Evolutionary conservation across 2,329 filamentous ascomycete genomes (phyloP).

Genomic region (Aureobasidium sp.): DNA sequence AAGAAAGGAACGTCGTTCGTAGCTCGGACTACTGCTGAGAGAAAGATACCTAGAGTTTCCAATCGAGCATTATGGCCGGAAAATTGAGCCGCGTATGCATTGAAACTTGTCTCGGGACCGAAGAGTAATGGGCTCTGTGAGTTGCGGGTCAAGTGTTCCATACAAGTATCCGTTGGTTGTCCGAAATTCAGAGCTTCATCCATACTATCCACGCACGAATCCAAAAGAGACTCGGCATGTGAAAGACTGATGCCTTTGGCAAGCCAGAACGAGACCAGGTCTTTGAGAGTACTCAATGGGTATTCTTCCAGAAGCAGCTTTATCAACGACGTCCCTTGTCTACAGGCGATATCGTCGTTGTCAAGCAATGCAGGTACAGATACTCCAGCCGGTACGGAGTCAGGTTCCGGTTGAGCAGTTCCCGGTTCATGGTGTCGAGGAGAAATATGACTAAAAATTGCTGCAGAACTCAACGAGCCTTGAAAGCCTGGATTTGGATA

Average conservation of each 20-base stretch:
- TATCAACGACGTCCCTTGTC: conserved; percentile 16
- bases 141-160: conserved; percentile 10
- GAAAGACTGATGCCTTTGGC: conserved; percentile 21
- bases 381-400: not conserved
- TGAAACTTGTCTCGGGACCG: not conserved
- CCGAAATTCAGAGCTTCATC: conserved; percentile 13
- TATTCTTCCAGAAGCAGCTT: conserved; percentile 13
- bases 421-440: conserved; percentile 1
- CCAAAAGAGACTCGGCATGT: conserved; percentile 18
- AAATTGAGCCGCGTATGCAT: conserved; percentile 14
- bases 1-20: conserved; percentile 23
- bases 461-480: conserved; percentile 24
- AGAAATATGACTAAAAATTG: conserved; percentile 24
- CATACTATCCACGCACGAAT: conserved; percentile 18
- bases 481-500: conserved; percentile 28
- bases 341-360: conserved; percentile 18
- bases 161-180: not conserved
- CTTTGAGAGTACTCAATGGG: conserved; percentile 14
- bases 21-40: conserved; percentile 30
- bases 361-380: not conserved
- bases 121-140: conserved; percentile 14
- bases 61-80: conserved; percentile 27
- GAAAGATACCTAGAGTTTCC: conserved; percentile 33
- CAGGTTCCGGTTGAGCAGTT: conserved; percentile 14
- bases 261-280: conserved; percentile 20